phyloP scores from a whole-genome alignment of 2,329 filamentous ascomycete species.

The Lachnellula subtilissima region DNA sequence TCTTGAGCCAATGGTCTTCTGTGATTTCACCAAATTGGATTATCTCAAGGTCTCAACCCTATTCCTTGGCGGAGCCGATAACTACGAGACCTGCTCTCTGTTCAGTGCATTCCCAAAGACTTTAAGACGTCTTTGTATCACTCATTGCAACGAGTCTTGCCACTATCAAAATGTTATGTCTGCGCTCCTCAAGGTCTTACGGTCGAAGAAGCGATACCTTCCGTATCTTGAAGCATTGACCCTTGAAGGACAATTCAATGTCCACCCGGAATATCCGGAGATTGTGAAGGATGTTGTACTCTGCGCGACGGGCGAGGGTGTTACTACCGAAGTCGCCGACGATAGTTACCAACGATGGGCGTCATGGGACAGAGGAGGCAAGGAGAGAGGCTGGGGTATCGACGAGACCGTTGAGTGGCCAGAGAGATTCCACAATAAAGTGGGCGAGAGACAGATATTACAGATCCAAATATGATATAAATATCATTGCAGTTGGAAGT shows the following conservation, averaged over 20 bases:
- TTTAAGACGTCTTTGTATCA: background rate
- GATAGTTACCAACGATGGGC: background rate
- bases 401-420: background rate
- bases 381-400: background rate
- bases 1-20: background rate
- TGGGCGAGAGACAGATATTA: too few relatives aligned
- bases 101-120: background rate
- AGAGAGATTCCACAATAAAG: too few relatives aligned
- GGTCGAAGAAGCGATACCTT: background rate
- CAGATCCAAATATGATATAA: too few relatives aligned
- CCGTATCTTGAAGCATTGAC: background rate
- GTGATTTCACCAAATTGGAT: background rate
- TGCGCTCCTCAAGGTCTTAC: background rate
- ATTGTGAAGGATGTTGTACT: background rate
- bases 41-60: background rate
- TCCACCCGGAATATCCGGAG: background rate
- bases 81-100: background rate
- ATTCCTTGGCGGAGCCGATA: background rate
- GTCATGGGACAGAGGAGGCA: background rate
- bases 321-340: background rate
- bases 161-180: background rate
- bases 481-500: too few relatives aligned
- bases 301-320: background rate
- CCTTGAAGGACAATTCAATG: background rate
- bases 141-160: background rate